phyloP scores from a whole-genome alignment of 495 filamentous ascomycete species.

The Penicillium ochrochloron region DNA sequence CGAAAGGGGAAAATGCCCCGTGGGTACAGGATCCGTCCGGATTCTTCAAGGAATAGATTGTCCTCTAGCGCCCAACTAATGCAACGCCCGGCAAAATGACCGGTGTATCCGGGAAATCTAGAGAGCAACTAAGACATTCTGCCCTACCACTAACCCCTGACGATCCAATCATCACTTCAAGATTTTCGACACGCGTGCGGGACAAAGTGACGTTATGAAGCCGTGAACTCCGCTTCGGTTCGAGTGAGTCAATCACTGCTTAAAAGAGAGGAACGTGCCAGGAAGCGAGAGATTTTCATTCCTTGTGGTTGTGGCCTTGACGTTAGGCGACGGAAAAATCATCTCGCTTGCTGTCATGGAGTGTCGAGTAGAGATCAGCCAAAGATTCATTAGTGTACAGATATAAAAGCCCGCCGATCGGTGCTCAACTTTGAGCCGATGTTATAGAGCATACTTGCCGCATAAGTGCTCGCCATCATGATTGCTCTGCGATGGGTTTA shows the following conservation, averaged over 20 bases:
- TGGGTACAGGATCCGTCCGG: background rate
- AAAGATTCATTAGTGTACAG: background rate
- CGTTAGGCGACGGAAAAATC: slow-evolving; percentile 8
- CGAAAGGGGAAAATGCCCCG: slow-evolving; percentile 23
- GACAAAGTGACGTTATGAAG: slow-evolving; percentile 14
- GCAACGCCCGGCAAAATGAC: slow-evolving; percentile 10
- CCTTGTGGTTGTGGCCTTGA: background rate
- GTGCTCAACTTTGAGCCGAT: background rate
- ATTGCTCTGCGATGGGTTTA: slow-evolving; percentile 15
- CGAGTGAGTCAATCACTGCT: slow-evolving; percentile 26
- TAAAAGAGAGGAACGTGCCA: slow-evolving; percentile 21
- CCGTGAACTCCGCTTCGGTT: slow-evolving; percentile 22
- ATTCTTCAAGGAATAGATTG: slow-evolving; percentile 21
- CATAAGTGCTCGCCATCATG: slow-evolving; percentile 14
- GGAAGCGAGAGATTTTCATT: slow-evolving; percentile 3
- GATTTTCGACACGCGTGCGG: background rate
- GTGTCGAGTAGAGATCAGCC: background rate
- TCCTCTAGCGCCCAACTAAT: slow-evolving; percentile 19
- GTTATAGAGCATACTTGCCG: background rate
- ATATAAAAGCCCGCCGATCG: slow-evolving; percentile 5
- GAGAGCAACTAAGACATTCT: slow-evolving; percentile 8
- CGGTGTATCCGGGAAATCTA: slow-evolving; percentile 16
- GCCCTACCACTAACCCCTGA: slow-evolving; percentile 4
- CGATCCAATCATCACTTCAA: slow-evolving; percentile 12
- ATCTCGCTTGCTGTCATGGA: background rate